Evolutionary conservation across 202 grass and related monocot genomes (phyloP), one percentile per base, ranked within the genome.

Genomic region (Hordeum pubiflorum): DNA sequence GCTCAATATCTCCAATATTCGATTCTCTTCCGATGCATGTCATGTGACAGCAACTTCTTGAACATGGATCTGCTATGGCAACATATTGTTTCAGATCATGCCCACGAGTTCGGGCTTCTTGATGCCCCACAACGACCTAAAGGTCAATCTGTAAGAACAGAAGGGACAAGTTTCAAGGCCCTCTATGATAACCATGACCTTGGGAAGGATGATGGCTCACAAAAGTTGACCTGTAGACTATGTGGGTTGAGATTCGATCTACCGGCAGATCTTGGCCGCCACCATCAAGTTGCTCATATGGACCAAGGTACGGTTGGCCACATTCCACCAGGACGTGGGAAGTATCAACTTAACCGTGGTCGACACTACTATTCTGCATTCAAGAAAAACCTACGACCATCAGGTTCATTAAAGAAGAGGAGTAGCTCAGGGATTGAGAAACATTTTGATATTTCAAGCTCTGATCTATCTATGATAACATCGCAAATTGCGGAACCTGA

Each of bases 51-150:
- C 72, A 94, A 91, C 37, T 93, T 99, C 85, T 86, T 92, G 70
- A 91, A 80, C 82, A 92, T 87, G 37, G 96, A 93, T 79, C 86
- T 89, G 56, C 82, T 99, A 83, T 99, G 91, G 85, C 96, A 93
- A 50, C 96, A 99, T 61, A 90, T 99, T 75, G 83, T 96, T 58
- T 93, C 96, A 26, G 91, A 86, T 78, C 96, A 99, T 81, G 55
- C 86, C 12, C 82, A 79, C 8, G 90, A 99, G 24, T 90, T 99
- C 66, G 90, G 52, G 40, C 80, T 89, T 76, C 68, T 89, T 38
- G 86, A 92, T 80, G 61, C 72, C 58, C 84, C 86, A 77, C 69
- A 82, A 75, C 86, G 80, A 29, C 71, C 84, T 31, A 79, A 65
- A 26, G 81, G 73, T 83, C 86, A 69, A 78, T 82, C 70, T 78